Percentiles rank a stretch among this genome's conserved stretches.
phyloP scores from a whole-genome alignment of 164 flowering plant genomes.

The Chloranthus sessilifolius region DNA sequence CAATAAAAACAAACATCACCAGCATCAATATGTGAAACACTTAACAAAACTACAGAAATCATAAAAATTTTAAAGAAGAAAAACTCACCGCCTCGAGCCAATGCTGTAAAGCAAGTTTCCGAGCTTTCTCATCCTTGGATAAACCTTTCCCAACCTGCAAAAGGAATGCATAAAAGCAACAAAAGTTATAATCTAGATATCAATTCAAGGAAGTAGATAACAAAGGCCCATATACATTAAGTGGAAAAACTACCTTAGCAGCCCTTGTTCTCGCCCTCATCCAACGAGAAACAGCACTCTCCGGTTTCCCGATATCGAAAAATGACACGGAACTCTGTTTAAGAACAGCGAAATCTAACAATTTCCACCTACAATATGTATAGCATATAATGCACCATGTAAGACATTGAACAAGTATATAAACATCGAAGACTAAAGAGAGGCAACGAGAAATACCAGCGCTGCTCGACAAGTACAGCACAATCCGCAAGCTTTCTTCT shows the following conservation, averaged over 20 bases:
- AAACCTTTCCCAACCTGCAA: slow-evolving; percentile 92
- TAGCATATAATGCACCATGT: neutral
- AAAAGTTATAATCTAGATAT: neutral
- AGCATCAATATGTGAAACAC: neutral
- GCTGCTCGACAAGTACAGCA: slow-evolving; percentile 84
- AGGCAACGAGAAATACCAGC: slow-evolving; percentile 43
- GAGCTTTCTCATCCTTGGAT: slow-evolving; percentile 83
- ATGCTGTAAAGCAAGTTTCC: slow-evolving; percentile 88
- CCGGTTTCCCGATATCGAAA: slow-evolving; percentile 70
- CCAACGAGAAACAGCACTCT: slow-evolving; percentile 83
- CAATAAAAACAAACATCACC: slow-evolving; percentile 4
- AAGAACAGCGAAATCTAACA: slow-evolving; percentile 82
- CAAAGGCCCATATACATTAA: neutral
- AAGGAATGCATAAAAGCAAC: neutral
- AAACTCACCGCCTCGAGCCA: slow-evolving; percentile 97
- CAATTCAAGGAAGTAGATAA: neutral
- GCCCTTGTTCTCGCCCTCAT: slow-evolving; percentile 84
- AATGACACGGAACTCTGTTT: slow-evolving; percentile 82
- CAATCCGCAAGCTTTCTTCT: slow-evolving; percentile 92
- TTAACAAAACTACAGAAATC: neutral
- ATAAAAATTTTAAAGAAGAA: neutral
- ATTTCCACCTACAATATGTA: slow-evolving; percentile 26
- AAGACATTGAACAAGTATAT: neutral
- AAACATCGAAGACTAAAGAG: neutral
- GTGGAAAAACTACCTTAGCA: slow-evolving; percentile 55